Base-by-base conservation (phyloP, 164 flowering plant species). In the Pachysandra terminalis region DNA sequence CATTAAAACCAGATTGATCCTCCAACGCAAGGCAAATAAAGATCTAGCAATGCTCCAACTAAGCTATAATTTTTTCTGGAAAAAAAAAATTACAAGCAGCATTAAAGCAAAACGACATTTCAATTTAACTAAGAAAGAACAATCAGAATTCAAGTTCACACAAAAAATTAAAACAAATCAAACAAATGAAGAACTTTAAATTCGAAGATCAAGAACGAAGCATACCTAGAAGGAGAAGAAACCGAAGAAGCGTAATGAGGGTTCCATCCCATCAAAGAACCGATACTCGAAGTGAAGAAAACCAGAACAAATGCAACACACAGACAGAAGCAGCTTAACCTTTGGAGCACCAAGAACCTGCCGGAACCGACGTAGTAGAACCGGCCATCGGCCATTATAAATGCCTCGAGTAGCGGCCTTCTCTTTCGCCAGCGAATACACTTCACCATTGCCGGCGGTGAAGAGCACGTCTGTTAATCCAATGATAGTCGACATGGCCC, bases 351-450 rank as follows among this genome's bases (percentile, higher is more conserved):
- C 68, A 28, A 73, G n/a, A 17, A 73, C 14, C 56, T 41, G 60
- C 51, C 80, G 71, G 26, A 66, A 59, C 40, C 86, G 76, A 35
- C 82, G 80, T 53, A 76, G 41, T 24, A 74, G 64, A 15, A 70
- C 70, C 4, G 72, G 71, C 53, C 75, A 64, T n/a, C 84, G 79
- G 67, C 64, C 35, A 40, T n/a, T 65, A 68, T 68, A 80, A 15
- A 45, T 77, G 24, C 83, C 82, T 28, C 77, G 62, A 41, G 48
- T 74, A 5, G 83, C 75, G 1, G 85, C 84, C 75, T 85, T 85
- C 73, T 83, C 83, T 74, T 81, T 85, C 27, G 85, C 83, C 65
- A 86, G 88, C 21, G 86, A 84, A 67, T 81, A 78, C 27, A 75
- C 25, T 9, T 69, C 78, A 68, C 56, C 61, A 22, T 32, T 63